Evolutionary conservation across 305 asterid genomes (phyloP), one percentile per base, ranked within the genome.

Genomic region (Fraxinus sp.): DNA sequence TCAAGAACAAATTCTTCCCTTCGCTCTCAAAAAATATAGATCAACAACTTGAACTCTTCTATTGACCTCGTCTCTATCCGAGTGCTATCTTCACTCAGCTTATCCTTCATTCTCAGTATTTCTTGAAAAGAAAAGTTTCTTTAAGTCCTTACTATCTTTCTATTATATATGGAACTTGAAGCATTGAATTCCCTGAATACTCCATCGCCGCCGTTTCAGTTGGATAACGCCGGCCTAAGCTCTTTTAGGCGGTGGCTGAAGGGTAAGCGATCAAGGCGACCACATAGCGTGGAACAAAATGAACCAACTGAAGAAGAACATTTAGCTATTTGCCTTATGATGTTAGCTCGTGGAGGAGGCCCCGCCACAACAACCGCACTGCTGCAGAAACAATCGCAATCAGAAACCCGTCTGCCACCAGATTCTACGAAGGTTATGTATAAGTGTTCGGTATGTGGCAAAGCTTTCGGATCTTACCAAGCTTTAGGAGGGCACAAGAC

Each of bases 401-500:
- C 28, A 18, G 68, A 57, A 57, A 57, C 68, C 68, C 68, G 68
- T 18, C 11, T 57, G 11, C 28, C 68, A 2, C 20, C 68, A 57
- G 68, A 57, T 18, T 57, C 28, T 57, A 18, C 28, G 28, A 57
- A 18, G 84, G 79, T 83, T 35, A 13, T 84, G 14, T 89, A 86
- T 62, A 86, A 82, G 90, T 88, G 92, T 66, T 84, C 89, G 0
- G 91, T 88, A 1, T 89, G 92, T 62, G 82, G 84, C 18, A 89
- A 86, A 81, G 84, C 85, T 7, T 85, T 86, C 74, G 84, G 87
- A 5, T 90, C 95, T 11, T 91, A 88, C 84, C 94, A 92, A 76
- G 96, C 94, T 46, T 49, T 91, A 26, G 93, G 94, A 5, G 92
- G 93, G 7, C 92, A 92, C 37, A 91, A 90, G 84, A 90, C 97